Evolutionary conservation across 768 basidiomycete species (phyloP).

Genomic region (Termitomyces sp.): DNA sequence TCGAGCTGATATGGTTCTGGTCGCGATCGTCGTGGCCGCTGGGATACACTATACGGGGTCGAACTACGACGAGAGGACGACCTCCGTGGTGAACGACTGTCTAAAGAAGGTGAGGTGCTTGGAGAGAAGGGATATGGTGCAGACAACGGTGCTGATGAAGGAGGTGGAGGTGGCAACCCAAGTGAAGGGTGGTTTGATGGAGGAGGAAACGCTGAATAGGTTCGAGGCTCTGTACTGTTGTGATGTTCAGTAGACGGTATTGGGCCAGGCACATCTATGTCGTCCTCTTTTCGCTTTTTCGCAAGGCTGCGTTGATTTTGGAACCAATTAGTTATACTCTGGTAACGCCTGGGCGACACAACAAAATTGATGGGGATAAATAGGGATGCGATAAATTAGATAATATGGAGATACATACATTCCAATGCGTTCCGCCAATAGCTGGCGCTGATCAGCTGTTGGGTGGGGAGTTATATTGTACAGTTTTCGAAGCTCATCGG

Average conservation of each 20-base stretch:
- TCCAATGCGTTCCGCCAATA: conserved; percentile 62
- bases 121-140: conserved; percentile 26
- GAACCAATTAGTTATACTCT: conserved; percentile 83
- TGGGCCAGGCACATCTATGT: conserved; percentile 26
- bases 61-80: conserved; percentile 31
- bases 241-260: conserved; percentile 25
- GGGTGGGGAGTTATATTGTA: conserved; percentile 66
- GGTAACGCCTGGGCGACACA: conserved; percentile 51
- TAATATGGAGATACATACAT: conserved; percentile 50
- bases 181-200: conserved; percentile 42
- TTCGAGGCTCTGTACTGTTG: conserved; percentile 30
- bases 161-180: conserved; percentile 24
- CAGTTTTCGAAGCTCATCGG: conserved; percentile 61
- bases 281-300: conserved; percentile 65
- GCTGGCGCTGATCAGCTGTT: conserved; percentile 58
- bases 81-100: conserved; percentile 32
- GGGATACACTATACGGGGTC: conserved; percentile 38
- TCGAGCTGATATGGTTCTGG: conserved; percentile 77
- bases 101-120: conserved; percentile 34
- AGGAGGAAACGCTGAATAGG: conserved; percentile 45
- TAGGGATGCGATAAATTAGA: conserved; percentile 23
- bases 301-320: conserved; percentile 79
- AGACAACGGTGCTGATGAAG: conserved; percentile 23
- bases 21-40: conserved; percentile 64
- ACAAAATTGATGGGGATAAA: conserved; percentile 20